A percentile compares a stretch with the other conserved stretches of the same genome.
phyloP scores from a whole-genome alignment of 306 rosid species.

The Cucumis sativus region DNA sequence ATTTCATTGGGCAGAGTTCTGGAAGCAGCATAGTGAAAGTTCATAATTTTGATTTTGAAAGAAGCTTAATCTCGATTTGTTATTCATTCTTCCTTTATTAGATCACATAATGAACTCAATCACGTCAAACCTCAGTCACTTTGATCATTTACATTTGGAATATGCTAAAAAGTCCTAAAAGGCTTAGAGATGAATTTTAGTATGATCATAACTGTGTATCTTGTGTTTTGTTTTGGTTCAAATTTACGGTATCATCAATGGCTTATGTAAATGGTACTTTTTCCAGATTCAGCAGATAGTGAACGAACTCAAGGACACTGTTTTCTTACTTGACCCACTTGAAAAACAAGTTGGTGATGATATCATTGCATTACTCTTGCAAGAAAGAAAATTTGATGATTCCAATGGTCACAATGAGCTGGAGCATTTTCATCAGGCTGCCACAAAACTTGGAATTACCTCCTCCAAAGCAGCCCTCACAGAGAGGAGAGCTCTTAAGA shows the following conservation, averaged over 20 bases:
- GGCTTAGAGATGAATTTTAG: not conserved
- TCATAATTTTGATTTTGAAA: not conserved
- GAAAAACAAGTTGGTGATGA: constrained; percentile 92
- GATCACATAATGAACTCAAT: not conserved
- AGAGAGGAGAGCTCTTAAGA: constrained; percentile 94
- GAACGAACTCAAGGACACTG: constrained; percentile 46
- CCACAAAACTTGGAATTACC: constrained; percentile 76
- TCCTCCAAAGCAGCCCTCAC: constrained; percentile 92
- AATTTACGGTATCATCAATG: not conserved
- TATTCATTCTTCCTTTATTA: not conserved
- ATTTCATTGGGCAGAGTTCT: not conserved
- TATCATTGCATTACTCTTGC: constrained; percentile 75
- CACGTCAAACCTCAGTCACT: not conserved
- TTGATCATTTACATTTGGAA: not conserved
- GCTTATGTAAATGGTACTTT: constrained; percentile 3
- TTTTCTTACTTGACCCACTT: constrained; percentile 56
- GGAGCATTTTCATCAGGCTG: constrained; percentile 93
- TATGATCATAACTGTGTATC: not conserved
- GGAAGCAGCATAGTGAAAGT: not conserved
- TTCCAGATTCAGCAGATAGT: constrained; percentile 68
- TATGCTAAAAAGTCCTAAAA: not conserved
- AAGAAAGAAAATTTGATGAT: constrained; percentile 62
- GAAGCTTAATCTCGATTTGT: not conserved
- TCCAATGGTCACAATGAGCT: constrained; percentile 64
- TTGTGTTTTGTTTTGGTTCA: not conserved